Evolutionary conservation across 805 yeast species (phyloP).

Genomic region (Ogataea pignaliae): DNA sequence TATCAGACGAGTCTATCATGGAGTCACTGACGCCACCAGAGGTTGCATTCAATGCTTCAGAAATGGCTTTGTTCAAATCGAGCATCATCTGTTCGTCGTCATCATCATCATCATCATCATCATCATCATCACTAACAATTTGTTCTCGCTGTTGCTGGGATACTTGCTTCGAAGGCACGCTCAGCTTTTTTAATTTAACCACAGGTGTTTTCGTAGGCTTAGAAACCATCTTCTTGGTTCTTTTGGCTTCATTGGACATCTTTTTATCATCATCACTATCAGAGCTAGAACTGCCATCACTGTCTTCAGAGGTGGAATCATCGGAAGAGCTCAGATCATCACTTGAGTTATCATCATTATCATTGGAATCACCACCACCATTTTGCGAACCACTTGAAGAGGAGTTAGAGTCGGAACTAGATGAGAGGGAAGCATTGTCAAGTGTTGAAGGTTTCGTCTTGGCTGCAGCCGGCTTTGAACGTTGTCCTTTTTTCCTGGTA

Average conservation of each 20-base stretch:
- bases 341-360: neutral
- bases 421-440: too few species aligned
- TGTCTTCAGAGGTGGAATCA: neutral
- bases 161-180: neutral
- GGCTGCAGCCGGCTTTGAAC: too few species aligned
- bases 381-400: neutral
- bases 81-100: neutral
- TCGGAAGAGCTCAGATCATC: neutral
- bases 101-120: neutral
- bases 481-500: too few species aligned
- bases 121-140: neutral
- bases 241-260: neutral
- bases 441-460: too few species aligned
- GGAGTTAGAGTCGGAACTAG: neutral
- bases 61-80: conserved; percentile 12
- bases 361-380: neutral
- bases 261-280: neutral
- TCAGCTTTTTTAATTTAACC: too few species aligned
- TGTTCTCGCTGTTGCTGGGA: neutral
- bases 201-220: too few species aligned
- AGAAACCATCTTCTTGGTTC: neutral
- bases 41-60: conserved; percentile 11
- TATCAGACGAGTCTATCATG: neutral
- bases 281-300: neutral
- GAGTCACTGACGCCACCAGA: conserved; percentile 2